Conservation (phyloP, 2,329 filamentous ascomycete species). For the Chrysoporthe austroafricana region DNA sequence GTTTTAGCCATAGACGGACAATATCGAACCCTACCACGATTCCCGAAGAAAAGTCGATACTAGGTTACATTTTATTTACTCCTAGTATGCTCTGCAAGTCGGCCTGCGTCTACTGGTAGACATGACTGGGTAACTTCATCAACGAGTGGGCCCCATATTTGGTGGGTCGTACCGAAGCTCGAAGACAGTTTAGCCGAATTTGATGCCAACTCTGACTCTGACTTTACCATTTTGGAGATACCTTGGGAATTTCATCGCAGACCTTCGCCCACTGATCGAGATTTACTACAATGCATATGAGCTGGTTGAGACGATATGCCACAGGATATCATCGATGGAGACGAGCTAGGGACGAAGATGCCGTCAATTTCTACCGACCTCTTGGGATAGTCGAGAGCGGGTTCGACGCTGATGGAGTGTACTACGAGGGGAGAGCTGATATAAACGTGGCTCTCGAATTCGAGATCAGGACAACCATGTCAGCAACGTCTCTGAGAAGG, state of each 20-base stretch:
- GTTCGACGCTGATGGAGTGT: conserved; percentile 34
- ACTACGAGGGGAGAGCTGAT: conserved; percentile 34
- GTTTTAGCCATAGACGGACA: no score
- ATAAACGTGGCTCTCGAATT: conserved; percentile 30
- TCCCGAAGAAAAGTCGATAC: background rate
- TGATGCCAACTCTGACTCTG: background rate
- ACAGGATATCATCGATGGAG: conserved; percentile 25
- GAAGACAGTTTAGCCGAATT: background rate
- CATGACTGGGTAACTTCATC: background rate
- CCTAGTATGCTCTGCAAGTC: no score
- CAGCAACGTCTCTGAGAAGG: conserved; percentile 23
- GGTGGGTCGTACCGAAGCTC: background rate
- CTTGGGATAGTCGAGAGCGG: conserved; percentile 31
- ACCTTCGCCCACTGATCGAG: no score
- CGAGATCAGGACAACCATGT: conserved; percentile 29
- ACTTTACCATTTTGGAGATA: background rate
- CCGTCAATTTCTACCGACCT: conserved; percentile 19
- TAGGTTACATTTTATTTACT: background rate
- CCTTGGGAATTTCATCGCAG: background rate
- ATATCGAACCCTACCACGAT: no score
- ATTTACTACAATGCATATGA: conserved; percentile 4
- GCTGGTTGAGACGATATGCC: conserved; percentile 20
- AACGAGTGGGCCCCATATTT: background rate
- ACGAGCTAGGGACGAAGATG: conserved; percentile 1
- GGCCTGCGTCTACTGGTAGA: no score